These are phyloP conservation scores for Omphalotus guepiniiformis DNA, from an alignment of 768 basidiomycete genomes.

Conservation along the genomic window DNA sequence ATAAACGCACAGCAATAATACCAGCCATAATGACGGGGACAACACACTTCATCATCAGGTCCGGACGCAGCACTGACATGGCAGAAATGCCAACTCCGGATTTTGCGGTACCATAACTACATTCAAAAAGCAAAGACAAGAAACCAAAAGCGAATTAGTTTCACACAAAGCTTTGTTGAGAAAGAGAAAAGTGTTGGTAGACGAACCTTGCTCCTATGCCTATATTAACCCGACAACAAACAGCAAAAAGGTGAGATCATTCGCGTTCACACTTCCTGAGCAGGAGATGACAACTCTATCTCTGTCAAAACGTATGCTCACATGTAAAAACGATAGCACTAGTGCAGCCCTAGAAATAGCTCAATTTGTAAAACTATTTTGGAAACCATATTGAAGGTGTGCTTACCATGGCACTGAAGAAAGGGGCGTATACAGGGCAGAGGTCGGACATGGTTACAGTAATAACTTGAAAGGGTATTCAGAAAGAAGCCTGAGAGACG, in stretches of 20 bases:
- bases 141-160: slow-evolving; percentile 13
- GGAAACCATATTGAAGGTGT: background rate
- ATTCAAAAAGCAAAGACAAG: slow-evolving; percentile 1
- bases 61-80: slow-evolving; percentile 95
- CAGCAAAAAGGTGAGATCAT: too few species aligned
- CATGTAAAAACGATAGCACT: slow-evolving; percentile 97
- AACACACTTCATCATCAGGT: slow-evolving; percentile 97
- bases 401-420: slow-evolving; percentile 94
- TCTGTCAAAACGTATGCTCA: slow-evolving; percentile 37
- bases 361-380: background rate
- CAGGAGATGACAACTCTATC: too few species aligned
- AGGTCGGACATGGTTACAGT: slow-evolving; percentile 61
- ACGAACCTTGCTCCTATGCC: slow-evolving; percentile 84
- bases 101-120: slow-evolving; percentile 97
- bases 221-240: slow-evolving; percentile 23
- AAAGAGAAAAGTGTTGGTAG: slow-evolving; percentile 5
- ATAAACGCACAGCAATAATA: slow-evolving; percentile 90
- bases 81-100: slow-evolving; percentile 97
- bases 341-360: slow-evolving; percentile 74
- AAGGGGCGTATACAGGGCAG: slow-evolving; percentile 94
- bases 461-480: background rate
- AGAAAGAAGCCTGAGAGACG: background rate
- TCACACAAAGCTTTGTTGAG: slow-evolving; percentile 8
- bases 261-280: too few species aligned
- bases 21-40: slow-evolving; percentile 99